These are phyloP conservation scores for Neoboletus subvelutipes DNA, from an alignment of 768 basidiomycete species.

Conservation along the genomic window DNA sequence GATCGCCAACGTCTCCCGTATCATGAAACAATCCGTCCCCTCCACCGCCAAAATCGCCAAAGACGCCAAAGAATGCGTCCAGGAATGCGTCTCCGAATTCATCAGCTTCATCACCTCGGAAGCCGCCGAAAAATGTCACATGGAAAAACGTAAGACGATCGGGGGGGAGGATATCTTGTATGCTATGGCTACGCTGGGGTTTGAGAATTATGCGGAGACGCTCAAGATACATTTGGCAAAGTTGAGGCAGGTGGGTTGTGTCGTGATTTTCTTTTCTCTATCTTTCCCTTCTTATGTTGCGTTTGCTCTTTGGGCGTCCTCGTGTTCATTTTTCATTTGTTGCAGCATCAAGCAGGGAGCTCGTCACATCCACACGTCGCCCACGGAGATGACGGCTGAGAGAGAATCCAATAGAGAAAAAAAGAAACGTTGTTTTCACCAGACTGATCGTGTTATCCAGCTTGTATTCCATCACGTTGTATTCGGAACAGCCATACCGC, in stretches of 20 bases:
- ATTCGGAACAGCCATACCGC: constrained; percentile 9
- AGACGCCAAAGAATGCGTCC: constrained; percentile 97
- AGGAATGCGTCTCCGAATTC: constrained; percentile 98
- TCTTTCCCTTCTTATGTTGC: background rate
- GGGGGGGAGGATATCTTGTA: constrained; percentile 96
- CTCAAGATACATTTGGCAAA: constrained; percentile 92
- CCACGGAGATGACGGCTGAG: constrained; percentile 25
- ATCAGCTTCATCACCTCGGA: constrained; percentile 98
- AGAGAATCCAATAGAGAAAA: background rate
- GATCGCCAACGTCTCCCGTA: constrained; percentile 98
- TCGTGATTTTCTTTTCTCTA: background rate
- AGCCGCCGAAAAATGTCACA: constrained; percentile 90
- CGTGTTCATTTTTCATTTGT: background rate
- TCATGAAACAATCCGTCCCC: constrained; percentile 93
- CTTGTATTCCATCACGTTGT: constrained; percentile 17
- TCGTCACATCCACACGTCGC: constrained; percentile 27
- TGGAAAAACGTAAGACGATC: constrained; percentile 97
- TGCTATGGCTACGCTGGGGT: constrained; percentile 91
- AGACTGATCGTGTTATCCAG: background rate
- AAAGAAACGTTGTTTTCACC: background rate
- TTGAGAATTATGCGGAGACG: constrained; percentile 92
- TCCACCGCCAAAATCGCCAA: constrained; percentile 93
- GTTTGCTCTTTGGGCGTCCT: background rate
- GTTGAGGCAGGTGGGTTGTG: constrained; percentile 62
- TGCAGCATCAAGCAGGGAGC: constrained; percentile 29